Evolutionary conservation across 1,284 basidiomycete species (phyloP).

Genomic region (Cutaneotrichosporon mucoides): DNA sequence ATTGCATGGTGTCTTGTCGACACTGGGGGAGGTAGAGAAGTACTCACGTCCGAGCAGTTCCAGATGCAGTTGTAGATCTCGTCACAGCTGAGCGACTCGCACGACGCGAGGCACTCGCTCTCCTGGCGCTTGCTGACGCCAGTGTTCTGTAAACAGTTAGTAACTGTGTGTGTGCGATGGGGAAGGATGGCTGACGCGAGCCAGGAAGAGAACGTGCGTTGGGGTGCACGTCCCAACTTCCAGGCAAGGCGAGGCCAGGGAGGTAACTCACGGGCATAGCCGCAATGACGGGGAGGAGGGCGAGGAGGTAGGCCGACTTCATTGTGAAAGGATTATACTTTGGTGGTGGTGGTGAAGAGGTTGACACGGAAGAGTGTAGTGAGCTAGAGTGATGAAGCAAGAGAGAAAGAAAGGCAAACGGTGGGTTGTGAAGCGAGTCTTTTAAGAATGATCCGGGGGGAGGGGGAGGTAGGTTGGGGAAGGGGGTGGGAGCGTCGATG

Average conservation of each 20-base stretch:
- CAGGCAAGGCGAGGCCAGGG: background rate
- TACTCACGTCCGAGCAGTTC: conserved; percentile 19
- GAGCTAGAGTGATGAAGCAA: background rate
- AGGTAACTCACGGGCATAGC: conserved; percentile 6
- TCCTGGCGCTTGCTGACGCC: conserved; percentile 8
- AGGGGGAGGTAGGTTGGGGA: background rate
- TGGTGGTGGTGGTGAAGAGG: background rate
- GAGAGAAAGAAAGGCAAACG: background rate
- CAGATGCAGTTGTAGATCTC: conserved; percentile 17
- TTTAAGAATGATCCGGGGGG: background rate
- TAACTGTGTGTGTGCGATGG: too few relatives aligned
- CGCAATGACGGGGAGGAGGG: conserved; percentile 8
- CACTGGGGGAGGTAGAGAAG: background rate
- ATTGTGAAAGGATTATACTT: conserved; percentile 10
- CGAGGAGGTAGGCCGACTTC: conserved; percentile 14
- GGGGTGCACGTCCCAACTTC: background rate
- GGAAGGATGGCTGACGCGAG: background rate
- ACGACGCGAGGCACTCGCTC: conserved; percentile 13
- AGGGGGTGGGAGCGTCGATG: background rate
- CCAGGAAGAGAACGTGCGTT: background rate
- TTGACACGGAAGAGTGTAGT: background rate
- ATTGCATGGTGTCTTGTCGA: background rate
- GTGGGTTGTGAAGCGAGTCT: background rate
- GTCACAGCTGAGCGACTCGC: conserved; percentile 14
- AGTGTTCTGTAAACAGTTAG: too few relatives aligned